A percentile compares a stretch with the other conserved stretches of the same genome.
Conservation (phyloP, 192 early-diverging fungal species). For the Ramicandelaber brevisporus region DNA sequence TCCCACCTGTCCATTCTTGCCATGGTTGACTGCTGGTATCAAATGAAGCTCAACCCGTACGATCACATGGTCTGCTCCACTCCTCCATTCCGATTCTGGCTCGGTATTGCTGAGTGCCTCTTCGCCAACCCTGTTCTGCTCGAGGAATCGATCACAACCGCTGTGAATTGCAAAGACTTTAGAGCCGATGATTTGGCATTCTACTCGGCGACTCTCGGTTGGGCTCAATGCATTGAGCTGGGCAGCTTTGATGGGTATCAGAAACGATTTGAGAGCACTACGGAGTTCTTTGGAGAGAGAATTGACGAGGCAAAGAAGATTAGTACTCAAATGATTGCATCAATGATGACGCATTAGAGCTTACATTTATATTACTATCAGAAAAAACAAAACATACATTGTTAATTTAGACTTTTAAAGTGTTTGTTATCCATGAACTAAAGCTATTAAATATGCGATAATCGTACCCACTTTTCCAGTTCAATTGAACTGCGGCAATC, state of each 20-base stretch:
- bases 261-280: constrained; percentile 55
- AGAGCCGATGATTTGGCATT: constrained; percentile 66
- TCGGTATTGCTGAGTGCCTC: constrained; percentile 84
- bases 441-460: too few species aligned
- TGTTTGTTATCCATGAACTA: too few species aligned
- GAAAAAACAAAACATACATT: too few species aligned
- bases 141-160: constrained; percentile 66
- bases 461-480: too few species aligned
- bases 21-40: constrained; percentile 87
- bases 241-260: constrained; percentile 65
- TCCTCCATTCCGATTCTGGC: constrained; percentile 77
- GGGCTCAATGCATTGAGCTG: constrained; percentile 74
- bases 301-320: constrained; percentile 25
- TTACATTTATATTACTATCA: too few species aligned
- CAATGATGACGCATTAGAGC: too few species aligned
- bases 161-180: constrained; percentile 43
- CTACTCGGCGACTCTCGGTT: constrained; percentile 68
- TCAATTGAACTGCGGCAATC: too few species aligned
- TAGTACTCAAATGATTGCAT: constrained; percentile 25
- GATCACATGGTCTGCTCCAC: constrained; percentile 90
- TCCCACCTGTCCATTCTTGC: constrained; percentile 84
- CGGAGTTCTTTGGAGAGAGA: constrained; percentile 53
- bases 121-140: constrained; percentile 60
- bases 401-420: too few species aligned
- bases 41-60: constrained; percentile 63